A percentile compares a stretch with the other conserved stretches of the same genome.
These are phyloP conservation scores for Mucor circinelloides DNA, from an alignment of 371 early-diverging fungal genomes.

Conservation along the genomic window DNA sequence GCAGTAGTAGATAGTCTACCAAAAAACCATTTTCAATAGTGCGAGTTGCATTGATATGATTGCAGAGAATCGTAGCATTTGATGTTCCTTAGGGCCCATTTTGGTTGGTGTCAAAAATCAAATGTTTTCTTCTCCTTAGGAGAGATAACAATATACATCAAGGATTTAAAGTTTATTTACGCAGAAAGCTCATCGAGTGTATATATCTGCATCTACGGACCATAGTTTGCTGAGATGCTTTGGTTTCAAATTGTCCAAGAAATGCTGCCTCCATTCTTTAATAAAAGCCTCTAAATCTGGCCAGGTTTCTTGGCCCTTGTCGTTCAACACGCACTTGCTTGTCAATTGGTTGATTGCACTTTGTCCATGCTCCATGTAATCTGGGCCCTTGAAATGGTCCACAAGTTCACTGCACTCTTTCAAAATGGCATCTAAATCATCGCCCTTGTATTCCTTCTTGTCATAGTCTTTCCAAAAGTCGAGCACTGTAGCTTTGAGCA, in stretches of 20 bases:
- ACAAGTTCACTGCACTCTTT: conserved; percentile 35
- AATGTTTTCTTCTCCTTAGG: neutral
- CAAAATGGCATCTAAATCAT: conserved; percentile 23
- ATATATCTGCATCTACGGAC: conserved; percentile 47
- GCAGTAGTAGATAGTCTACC: no score
- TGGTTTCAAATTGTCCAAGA: conserved; percentile 49
- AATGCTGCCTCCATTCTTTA: conserved; percentile 57
- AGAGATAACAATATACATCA: neutral
- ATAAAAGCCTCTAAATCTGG: conserved; percentile 45
- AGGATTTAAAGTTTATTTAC: neutral
- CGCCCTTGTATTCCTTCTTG: neutral
- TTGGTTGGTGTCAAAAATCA: no score
- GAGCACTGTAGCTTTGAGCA: conserved; percentile 28
- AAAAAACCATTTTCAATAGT: no score
- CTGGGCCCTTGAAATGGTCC: conserved; percentile 47
- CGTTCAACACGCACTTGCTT: neutral
- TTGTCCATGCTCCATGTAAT: conserved; percentile 55
- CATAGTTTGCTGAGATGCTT: conserved; percentile 48
- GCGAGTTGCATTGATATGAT: no score
- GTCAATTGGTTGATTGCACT: conserved; percentile 42
- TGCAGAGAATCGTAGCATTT: no score
- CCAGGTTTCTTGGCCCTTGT: conserved; percentile 32
- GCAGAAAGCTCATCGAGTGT: conserved; percentile 11
- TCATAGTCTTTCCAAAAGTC: conserved; percentile 19
- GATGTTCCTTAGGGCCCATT: no score